Conservation (phyloP, 371 early-diverging fungal species). For the Mucor mucedo region DNA sequence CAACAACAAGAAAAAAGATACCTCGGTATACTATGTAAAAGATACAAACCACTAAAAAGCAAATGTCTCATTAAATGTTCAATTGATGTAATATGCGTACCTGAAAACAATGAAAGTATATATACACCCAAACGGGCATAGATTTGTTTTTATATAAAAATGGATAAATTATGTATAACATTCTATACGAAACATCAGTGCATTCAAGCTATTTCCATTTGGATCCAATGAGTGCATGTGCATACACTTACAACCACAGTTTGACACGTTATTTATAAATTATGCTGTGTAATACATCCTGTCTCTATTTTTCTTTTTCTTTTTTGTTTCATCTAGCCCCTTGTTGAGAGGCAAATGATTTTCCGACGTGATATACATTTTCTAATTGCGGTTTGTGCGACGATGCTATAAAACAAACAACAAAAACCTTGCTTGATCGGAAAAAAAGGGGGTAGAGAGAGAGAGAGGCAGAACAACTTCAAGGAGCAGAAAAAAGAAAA, state of each 20-base stretch:
- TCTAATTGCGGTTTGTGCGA: background rate
- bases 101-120: no score
- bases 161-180: background rate
- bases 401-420: no score
- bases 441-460: no score
- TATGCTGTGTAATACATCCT: background rate
- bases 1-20: background rate
- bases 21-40: background rate
- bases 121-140: background rate
- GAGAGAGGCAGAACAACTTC: no score
- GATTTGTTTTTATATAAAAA: background rate
- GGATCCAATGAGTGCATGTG: background rate
- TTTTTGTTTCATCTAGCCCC: background rate
- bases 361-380: background rate
- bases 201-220: background rate
- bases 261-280: slow-evolving; percentile 3
- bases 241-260: background rate
- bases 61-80: no score
- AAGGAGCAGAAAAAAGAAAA: no score
- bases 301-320: background rate
- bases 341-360: background rate
- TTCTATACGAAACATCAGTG: background rate
- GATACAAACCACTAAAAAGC: no score
- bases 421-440: no score
- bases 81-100: no score